Percentiles rank a stretch among this genome's conserved stretches.
Conservation (phyloP, 192 early-diverging fungal genomes). For the Backusella morwellensis region DNA sequence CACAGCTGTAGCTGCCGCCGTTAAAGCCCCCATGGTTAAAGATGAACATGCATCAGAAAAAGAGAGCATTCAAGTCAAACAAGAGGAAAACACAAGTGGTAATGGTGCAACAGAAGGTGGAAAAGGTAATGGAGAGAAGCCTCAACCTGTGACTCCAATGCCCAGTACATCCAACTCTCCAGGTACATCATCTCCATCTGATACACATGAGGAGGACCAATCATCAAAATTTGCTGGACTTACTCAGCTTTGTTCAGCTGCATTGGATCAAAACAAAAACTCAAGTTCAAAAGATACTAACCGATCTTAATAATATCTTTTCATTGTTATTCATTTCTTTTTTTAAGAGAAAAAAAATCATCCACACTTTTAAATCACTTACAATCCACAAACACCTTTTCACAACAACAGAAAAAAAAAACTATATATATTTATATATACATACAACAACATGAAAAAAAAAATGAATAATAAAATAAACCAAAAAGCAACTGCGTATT, state of each 20-base stretch:
- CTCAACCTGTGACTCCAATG: slow-evolving; percentile 33
- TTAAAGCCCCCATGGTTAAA: neutral
- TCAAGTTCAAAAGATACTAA: neutral
- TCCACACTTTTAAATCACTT: neutral
- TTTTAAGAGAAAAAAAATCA: neutral
- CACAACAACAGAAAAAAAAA: neutral
- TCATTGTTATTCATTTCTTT: neutral
- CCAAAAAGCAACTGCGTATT: neutral
- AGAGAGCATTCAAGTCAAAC: neutral
- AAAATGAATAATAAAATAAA: neutral
- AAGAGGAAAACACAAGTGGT: neutral
- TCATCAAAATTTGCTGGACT: slow-evolving; percentile 12
- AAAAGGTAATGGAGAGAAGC: neutral
- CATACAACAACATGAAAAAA: neutral
- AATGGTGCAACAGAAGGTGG: neutral
- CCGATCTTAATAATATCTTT: neutral
- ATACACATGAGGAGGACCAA: slow-evolving; percentile 16
- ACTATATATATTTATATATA: too few species aligned
- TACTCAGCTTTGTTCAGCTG: slow-evolving; percentile 24
- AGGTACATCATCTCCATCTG: slow-evolving; percentile 27
- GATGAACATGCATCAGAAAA: neutral
- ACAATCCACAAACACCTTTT: neutral
- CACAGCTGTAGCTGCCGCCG: neutral
- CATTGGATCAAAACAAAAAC: slow-evolving; percentile 4
- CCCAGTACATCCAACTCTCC: slow-evolving; percentile 29